These are phyloP conservation scores for Sarcocystis neurona DNA, from an alignment of 169 alveolate genomes.

Conservation along the genomic window DNA sequence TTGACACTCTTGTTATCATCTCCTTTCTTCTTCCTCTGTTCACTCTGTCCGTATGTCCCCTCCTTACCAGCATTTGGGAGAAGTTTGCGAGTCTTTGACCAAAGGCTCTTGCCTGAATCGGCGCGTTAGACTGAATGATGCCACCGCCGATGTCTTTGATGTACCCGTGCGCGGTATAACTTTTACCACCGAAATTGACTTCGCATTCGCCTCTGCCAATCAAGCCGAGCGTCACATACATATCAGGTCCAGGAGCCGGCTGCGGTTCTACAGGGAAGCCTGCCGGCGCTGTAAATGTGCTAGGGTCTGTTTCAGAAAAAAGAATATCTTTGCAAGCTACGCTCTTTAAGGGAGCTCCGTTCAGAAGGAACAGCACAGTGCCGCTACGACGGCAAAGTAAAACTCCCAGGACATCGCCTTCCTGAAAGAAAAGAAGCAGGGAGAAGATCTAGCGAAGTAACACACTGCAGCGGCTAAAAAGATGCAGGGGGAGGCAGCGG, in stretches of 20 bases:
- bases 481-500: too few relatives aligned
- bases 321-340: conserved; percentile 25
- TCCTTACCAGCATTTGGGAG: conserved; percentile 41
- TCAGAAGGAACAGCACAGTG: conserved; percentile 15
- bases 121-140: conserved; percentile 43
- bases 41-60: too few relatives aligned
- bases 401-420: conserved; percentile 57
- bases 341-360: conserved; percentile 41
- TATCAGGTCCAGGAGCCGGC: not conserved
- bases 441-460: too few relatives aligned
- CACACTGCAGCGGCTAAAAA: too few relatives aligned
- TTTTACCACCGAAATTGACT: conserved; percentile 52
- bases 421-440: conserved; percentile 33
- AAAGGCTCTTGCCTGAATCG: conserved; percentile 37
- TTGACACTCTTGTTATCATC: too few relatives aligned
- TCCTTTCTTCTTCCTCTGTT: too few relatives aligned
- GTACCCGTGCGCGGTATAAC: conserved; percentile 23
- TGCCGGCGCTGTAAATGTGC: conserved; percentile 4
- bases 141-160: conserved; percentile 25
- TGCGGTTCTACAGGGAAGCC: not conserved
- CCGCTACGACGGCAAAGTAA: conserved; percentile 48
- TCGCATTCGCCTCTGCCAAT: conserved; percentile 48
- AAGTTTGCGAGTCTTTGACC: conserved; percentile 55
- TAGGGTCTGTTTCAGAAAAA: conserved; percentile 28
- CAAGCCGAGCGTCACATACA: conserved; percentile 45